Evolutionary conservation across 352 stramenopile species (phyloP).

Genomic region (Globisporangium sylvaticum): DNA sequence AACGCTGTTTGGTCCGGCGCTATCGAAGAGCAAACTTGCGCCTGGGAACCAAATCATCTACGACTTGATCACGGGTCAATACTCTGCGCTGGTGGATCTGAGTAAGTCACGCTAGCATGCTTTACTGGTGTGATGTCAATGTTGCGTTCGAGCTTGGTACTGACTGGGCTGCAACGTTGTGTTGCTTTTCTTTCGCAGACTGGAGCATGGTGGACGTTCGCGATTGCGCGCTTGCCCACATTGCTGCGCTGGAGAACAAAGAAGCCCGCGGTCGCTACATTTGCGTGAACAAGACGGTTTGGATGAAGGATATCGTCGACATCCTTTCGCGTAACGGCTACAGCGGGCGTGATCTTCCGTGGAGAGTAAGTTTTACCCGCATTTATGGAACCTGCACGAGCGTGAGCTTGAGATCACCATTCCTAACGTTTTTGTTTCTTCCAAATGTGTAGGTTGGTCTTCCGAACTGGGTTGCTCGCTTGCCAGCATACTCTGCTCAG

Average conservation of each 20-base stretch:
- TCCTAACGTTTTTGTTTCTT: background rate
- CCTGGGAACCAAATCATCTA: slow-evolving; percentile 87
- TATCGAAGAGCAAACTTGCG: slow-evolving; percentile 80
- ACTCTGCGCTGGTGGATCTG: slow-evolving; percentile 83
- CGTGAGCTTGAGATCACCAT: background rate
- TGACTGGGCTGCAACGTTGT: background rate
- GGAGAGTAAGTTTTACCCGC: slow-evolving; percentile 32
- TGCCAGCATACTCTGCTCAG: slow-evolving; percentile 84
- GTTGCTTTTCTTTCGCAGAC: slow-evolving; percentile 29
- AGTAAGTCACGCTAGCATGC: slow-evolving; percentile 31
- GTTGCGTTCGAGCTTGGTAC: background rate
- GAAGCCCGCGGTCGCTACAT: slow-evolving; percentile 84
- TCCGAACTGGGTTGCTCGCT: slow-evolving; percentile 76
- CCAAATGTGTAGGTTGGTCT: slow-evolving; percentile 42
- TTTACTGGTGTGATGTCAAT: background rate
- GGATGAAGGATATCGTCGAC: slow-evolving; percentile 88
- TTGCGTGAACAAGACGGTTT: slow-evolving; percentile 80
- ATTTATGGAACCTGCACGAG: background rate
- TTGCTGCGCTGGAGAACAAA: slow-evolving; percentile 79
- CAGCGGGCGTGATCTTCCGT: slow-evolving; percentile 83
- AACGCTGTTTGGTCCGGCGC: slow-evolving; percentile 75
- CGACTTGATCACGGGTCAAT: slow-evolving; percentile 82
- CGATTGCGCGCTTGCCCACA: slow-evolving; percentile 77
- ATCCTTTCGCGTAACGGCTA: slow-evolving; percentile 81
- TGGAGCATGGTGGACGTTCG: slow-evolving; percentile 86